phyloP scores from a whole-genome alignment of 2,329 filamentous ascomycete species.

The Phyllosticta citriasiana region DNA sequence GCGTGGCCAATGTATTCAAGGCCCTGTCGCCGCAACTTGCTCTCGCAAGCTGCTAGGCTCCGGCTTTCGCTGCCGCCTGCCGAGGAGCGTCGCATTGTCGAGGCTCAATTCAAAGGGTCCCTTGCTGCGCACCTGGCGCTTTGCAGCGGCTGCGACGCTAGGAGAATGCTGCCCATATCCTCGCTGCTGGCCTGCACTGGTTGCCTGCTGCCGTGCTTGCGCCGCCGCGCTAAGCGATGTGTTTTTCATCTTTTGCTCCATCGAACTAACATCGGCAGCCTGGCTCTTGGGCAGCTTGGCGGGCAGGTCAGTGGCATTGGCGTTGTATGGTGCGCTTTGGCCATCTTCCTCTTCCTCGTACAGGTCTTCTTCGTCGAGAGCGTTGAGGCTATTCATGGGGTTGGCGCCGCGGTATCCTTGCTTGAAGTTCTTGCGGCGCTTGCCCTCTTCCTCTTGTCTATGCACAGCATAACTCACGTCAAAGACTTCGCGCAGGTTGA shows the following conservation, averaged over 20 bases:
- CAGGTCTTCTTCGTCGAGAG: constrained; percentile 54
- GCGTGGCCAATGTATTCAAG: not conserved
- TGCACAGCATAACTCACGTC: constrained; percentile 98
- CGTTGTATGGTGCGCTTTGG: constrained; percentile 46
- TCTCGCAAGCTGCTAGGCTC: constrained; percentile 38
- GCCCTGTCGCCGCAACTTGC: constrained; percentile 25
- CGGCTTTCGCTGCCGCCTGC: constrained; percentile 51
- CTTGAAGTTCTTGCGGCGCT: constrained; percentile 74
- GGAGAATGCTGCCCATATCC: constrained; percentile 88
- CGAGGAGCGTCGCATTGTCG: constrained; percentile 81
- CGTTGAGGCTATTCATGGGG: constrained; percentile 56
- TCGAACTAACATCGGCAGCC: constrained; percentile 53
- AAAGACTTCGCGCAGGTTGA: constrained; percentile 94
- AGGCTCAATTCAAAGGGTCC: constrained; percentile 87
- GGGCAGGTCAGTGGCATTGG: constrained; percentile 39
- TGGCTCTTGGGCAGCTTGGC: constrained; percentile 60
- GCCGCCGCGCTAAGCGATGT: constrained; percentile 63
- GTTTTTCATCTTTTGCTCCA: constrained; percentile 82
- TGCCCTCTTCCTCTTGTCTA: constrained; percentile 89
- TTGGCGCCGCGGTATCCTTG: constrained; percentile 56
- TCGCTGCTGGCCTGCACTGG: constrained; percentile 42
- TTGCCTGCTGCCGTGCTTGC: constrained; percentile 46
- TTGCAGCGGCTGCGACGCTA: constrained; percentile 71
- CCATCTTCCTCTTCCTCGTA: constrained; percentile 54
- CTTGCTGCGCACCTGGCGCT: constrained; percentile 67